A percentile compares a stretch with the other conserved stretches of the same genome.
Conservation (phyloP, 1,284 basidiomycete species). For the Pseudozyma pruni region DNA sequence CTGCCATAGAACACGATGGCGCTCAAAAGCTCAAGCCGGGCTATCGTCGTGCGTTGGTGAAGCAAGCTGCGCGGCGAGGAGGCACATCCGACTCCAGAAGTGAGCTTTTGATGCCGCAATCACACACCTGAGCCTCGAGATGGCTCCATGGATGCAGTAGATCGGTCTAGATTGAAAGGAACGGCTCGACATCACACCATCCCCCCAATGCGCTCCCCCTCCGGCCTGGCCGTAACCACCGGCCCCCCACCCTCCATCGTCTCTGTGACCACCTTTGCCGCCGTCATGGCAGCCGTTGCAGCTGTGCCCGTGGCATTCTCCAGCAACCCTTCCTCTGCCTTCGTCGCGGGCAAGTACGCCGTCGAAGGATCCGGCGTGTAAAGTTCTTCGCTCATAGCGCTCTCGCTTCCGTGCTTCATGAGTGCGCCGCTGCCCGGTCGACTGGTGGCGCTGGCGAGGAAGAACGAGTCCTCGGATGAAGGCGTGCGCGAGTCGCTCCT, state of each 20-base stretch:
- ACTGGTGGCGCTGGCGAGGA: slow-evolving; percentile 23
- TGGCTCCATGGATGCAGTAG: no score
- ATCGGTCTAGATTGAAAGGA: no score
- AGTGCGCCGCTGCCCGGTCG: slow-evolving; percentile 36
- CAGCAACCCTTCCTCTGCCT: slow-evolving; percentile 11
- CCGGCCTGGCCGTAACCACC: slow-evolving; percentile 10
- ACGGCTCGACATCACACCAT: no score
- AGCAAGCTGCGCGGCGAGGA: no score
- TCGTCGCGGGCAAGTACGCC: slow-evolving; percentile 23
- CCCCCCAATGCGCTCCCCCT: background rate
- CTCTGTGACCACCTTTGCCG: background rate
- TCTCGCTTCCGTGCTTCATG: slow-evolving; percentile 47
- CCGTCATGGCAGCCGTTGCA: slow-evolving; percentile 1
- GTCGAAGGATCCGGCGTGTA: slow-evolving; percentile 40
- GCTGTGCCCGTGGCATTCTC: no score
- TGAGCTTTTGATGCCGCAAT: no score
- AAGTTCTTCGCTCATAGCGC: slow-evolving; percentile 45
- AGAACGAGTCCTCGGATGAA: slow-evolving; percentile 40
- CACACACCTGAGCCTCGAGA: no score
- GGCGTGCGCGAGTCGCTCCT: slow-evolving; percentile 44
- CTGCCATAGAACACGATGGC: no score
- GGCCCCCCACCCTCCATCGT: background rate
- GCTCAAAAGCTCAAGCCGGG: no score
- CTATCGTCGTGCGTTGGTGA: no score
- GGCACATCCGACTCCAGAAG: no score